Evolutionary conservation across 768 basidiomycete species (phyloP), one percentile per base, ranked within the genome.

Genomic region (Trametes sanguinea): DNA sequence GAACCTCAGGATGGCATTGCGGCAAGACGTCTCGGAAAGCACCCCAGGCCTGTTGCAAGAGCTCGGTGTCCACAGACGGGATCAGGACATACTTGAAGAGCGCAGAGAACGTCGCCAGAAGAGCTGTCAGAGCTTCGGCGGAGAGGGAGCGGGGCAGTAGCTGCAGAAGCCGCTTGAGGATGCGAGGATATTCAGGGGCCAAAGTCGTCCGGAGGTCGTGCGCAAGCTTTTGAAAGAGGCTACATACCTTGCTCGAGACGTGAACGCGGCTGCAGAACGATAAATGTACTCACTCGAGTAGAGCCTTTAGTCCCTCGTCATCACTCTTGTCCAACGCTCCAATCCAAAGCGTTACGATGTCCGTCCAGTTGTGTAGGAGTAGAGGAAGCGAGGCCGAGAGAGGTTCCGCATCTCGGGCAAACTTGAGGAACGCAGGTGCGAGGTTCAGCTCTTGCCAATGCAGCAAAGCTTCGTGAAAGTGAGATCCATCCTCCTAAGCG

Each of bases 391-490:
- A 92, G 2, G 84, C 81, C 5, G 89, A 85, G 42, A 92, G 76
- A 0, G 80, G 72, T 44, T 86, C 81, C 0, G 81, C 85, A 63
- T 81, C 80, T 60, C 81, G 78, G 2, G 87, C 85, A 69, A 93
- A 94, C 32, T 78, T 74, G 56, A 93, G 73, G 72, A 94, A 95
- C 1, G 85, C 79, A 0, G 89, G 83, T 2, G 91, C 81, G 22
- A 95, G 82, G 72, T 91, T 94, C 62, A 95, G 81, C 67, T 94
- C 88, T 65, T 83, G 77, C 87, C 89, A 92, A 68, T 90, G 85
- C 30, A 84, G 78, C 35, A 95, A 77, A 2, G 89, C 82, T 65
- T 84, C 80, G 56, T 88, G 85, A 68, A 95, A 94, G 70, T 92
- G 87, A 0, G 89, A 92, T 59, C 86, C 85, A 69, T 85, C 83